Base-by-base conservation (phyloP, 2,329 filamentous ascomycete species). In the Trichoderma sp. region DNA sequence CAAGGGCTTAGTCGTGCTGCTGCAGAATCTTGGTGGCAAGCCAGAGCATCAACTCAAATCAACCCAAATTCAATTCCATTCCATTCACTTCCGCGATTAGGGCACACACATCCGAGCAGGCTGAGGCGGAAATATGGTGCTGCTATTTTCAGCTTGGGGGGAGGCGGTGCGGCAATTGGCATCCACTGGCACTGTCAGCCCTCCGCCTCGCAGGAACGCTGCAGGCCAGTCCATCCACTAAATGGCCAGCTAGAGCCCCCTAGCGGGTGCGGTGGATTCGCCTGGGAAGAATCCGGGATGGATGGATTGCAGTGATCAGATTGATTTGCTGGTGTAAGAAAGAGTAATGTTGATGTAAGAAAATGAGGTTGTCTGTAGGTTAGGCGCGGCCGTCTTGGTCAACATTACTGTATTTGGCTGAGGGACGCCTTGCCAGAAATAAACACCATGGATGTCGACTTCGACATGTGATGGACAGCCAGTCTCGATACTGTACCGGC, bases 131-230 rank as follows among this genome's bases (percentile, higher is more conserved):
- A 58, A 67, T 67, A 42, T 35, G 42, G 58, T 64, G 66, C 58
- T 68, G 50, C 66, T 68, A 68, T 68, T 68, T 68, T 68, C 58
- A 68, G 66, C 66, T 25, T 48, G 32, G 53, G 27, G 58, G 42
- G 66, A 57, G 66, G 66, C 66, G 56, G 58, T 64, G 66, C 65
- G 65, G 65, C 65, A 63, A 45, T 61, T 56, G 65, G 53, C 37
- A 29, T 54, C 50, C 50, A 53, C 50, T 32, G 29, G 50, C 50
- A 54, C 37, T 48, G 57, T 67, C 65, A 67, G 65, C 65, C 54
- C 58, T 63, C 66, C 66, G 66, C 66, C 66, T 68, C 58, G 58
- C 58, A 56, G 66, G 66, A 63, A 59, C 64, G 42, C 42, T 67
- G 53, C 42, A 59, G 54, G 42, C 32, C 52, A 35, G 42, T n/a